Evolutionary conservation across 768 basidiomycete species (phyloP).

Genomic region (Hydnum rufescens): DNA sequence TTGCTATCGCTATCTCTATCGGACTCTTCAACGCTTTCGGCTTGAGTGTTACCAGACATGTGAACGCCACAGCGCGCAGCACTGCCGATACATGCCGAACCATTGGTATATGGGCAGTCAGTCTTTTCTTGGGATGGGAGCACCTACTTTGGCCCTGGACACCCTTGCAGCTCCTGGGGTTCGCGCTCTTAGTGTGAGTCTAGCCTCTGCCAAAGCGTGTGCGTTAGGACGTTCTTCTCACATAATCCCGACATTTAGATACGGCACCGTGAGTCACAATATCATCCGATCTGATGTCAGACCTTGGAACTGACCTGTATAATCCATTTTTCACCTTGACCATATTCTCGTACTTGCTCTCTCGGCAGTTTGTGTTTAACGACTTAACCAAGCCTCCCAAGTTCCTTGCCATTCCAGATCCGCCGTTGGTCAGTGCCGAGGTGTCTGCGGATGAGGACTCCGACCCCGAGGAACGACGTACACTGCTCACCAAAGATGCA

Average conservation of each 20-base stretch:
- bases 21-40: conserved; percentile 79
- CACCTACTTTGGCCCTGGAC: conserved; percentile 62
- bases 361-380: conserved; percentile 92
- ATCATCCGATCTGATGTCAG: not conserved
- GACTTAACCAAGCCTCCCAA: conserved; percentile 52
- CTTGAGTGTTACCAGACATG: conserved; percentile 76
- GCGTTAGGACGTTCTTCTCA: conserved; percentile 6
- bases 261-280: conserved; percentile 49
- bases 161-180: conserved; percentile 64
- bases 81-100: conserved; percentile 92
- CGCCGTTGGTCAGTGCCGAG: conserved; percentile 7
- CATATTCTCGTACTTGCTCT: conserved; percentile 9
- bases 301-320: not conserved
- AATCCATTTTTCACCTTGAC: not conserved
- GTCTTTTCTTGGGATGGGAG: conserved; percentile 82
- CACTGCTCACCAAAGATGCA: conserved; percentile 38
- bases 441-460: conserved; percentile 2
- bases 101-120: conserved; percentile 87
- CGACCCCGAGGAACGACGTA: conserved; percentile 17
- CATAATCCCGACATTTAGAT: conserved; percentile 25
- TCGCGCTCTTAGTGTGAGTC: conserved; percentile 74
- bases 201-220: conserved; percentile 9
- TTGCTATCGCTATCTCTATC: conserved; percentile 60
- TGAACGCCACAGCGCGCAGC: conserved; percentile 81
- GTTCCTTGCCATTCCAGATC: conserved; percentile 31